Percentiles rank a stretch among this genome's conserved stretches.
phyloP scores from a whole-genome alignment of 2,329 filamentous ascomycete genomes.

The Cytospora mali region DNA sequence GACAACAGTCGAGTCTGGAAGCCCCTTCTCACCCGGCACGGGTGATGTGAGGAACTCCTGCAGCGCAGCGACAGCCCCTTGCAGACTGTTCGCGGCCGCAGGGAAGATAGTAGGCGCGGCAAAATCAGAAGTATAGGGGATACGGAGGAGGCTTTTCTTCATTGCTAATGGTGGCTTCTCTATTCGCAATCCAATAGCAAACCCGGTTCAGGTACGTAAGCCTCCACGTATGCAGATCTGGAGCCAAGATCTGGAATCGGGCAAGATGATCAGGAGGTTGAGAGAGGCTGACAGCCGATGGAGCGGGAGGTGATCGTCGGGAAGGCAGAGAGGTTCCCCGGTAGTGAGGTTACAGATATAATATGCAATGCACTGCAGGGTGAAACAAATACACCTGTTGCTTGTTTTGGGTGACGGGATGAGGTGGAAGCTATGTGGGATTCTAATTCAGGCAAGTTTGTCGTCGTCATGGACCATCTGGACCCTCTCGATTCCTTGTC shows the following conservation, averaged over 20 bases:
- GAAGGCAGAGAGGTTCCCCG: constrained; percentile 13
- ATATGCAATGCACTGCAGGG: constrained; percentile 16
- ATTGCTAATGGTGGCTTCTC: constrained; percentile 43
- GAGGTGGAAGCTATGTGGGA: background rate
- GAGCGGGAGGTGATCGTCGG: constrained; percentile 4
- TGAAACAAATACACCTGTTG: background rate
- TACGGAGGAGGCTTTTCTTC: constrained; percentile 77
- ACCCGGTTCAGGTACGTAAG: constrained; percentile 33
- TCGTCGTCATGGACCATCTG: constrained; percentile 22
- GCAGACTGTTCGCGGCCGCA: constrained; percentile 65
- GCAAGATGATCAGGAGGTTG: constrained; percentile 17
- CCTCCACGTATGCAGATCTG: constrained; percentile 20
- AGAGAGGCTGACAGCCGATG: background rate
- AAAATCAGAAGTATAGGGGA: constrained; percentile 86
- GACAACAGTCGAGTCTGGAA: constrained; percentile 53
- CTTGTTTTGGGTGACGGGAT: background rate
- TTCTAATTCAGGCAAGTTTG: constrained; percentile 10
- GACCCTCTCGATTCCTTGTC: no score
- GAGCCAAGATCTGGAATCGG: constrained; percentile 7
- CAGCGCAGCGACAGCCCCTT: constrained; percentile 77
- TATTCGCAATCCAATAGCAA: constrained; percentile 29
- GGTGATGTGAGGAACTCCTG: constrained; percentile 69
- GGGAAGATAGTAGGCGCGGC: constrained; percentile 77
- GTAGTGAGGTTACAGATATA: constrained; percentile 11
- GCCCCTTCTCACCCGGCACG: constrained; percentile 49